Evolutionary conservation across 768 basidiomycete species (phyloP).

Genomic region (Mycena albidolilacea): DNA sequence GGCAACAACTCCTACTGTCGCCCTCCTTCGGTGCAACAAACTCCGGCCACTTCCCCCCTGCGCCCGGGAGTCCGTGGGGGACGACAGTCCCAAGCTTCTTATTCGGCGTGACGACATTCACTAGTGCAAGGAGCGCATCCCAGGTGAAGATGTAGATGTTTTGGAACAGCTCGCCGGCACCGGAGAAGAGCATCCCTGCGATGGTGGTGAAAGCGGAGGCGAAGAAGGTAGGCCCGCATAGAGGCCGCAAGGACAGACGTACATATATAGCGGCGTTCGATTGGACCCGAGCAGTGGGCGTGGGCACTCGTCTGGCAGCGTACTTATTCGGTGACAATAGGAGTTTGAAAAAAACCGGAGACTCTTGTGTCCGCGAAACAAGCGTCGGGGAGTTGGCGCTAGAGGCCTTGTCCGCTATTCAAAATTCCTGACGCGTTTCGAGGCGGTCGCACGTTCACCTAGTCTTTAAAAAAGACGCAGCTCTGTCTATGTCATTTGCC

Average conservation of each 20-base stretch:
- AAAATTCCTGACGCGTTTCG: too few species aligned
- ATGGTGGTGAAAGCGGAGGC: not conserved
- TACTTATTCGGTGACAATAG: too few species aligned
- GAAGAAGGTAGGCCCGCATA: not conserved
- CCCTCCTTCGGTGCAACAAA: slow-evolving; percentile 69
- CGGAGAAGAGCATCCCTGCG: slow-evolving; percentile 3
- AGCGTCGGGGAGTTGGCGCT: too few species aligned
- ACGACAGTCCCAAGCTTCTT: slow-evolving; percentile 69
- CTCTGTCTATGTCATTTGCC: too few species aligned
- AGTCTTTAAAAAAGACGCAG: too few species aligned
- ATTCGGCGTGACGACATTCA: slow-evolving; percentile 67
- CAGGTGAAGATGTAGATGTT: slow-evolving; percentile 57
- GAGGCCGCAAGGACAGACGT: not conserved
- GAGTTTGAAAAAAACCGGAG: too few species aligned
- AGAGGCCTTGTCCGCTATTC: too few species aligned
- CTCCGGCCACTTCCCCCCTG: slow-evolving; percentile 78
- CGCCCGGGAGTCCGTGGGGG: slow-evolving; percentile 68
- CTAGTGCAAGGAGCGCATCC: slow-evolving; percentile 66
- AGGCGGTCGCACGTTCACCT: too few species aligned
- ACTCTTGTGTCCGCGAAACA: too few species aligned
- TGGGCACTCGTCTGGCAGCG: too few species aligned
- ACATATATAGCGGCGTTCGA: not conserved
- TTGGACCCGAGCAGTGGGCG: too few species aligned
- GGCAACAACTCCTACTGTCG: slow-evolving; percentile 82
- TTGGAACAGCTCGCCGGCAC: slow-evolving; percentile 44